Evolutionary conservation across 352 stramenopile genomes (phyloP).

Genomic region (Phytophthora parvispora): DNA sequence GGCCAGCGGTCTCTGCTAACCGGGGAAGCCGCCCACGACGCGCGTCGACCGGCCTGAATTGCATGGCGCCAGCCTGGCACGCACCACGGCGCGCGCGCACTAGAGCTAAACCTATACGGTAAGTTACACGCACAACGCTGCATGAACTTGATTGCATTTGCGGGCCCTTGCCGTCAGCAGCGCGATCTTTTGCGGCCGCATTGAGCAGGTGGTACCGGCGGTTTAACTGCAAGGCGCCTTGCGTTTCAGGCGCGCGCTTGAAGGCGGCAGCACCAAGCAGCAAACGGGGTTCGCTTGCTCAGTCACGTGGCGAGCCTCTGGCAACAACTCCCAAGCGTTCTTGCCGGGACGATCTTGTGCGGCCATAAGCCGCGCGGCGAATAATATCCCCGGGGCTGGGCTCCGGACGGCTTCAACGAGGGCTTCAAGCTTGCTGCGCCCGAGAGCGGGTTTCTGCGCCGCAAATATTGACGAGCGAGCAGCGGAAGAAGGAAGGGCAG

Average conservation of each 20-base stretch:
- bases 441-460: neutral
- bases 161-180: too few relatives aligned
- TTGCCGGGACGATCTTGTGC: neutral
- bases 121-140: too few relatives aligned
- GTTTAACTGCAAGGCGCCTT: constrained; percentile 21
- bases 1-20: constrained; percentile 1
- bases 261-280: constrained; percentile 18
- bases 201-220: constrained; percentile 20
- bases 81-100: too few relatives aligned
- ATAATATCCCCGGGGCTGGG: neutral
- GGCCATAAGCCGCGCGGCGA: neutral
- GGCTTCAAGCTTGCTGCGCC: neutral
- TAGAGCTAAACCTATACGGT: too few relatives aligned
- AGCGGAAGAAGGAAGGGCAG: neutral
- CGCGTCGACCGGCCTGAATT: constrained; percentile 1
- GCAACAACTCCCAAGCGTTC: too few relatives aligned
- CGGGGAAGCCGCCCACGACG: too few relatives aligned
- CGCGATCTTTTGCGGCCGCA: constrained; percentile 21
- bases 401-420: constrained; percentile 5
- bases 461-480: neutral
- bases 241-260: constrained; percentile 19
- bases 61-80: constrained; percentile 2
- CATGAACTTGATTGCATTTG: neutral
- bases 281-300: constrained; percentile 6
- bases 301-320: neutral